A percentile compares a stretch with the other conserved stretches of the same genome.
Evolutionary conservation across 2,329 filamentous ascomycete species (phyloP).

Genomic region (Tolypocladium guangdongense): DNA sequence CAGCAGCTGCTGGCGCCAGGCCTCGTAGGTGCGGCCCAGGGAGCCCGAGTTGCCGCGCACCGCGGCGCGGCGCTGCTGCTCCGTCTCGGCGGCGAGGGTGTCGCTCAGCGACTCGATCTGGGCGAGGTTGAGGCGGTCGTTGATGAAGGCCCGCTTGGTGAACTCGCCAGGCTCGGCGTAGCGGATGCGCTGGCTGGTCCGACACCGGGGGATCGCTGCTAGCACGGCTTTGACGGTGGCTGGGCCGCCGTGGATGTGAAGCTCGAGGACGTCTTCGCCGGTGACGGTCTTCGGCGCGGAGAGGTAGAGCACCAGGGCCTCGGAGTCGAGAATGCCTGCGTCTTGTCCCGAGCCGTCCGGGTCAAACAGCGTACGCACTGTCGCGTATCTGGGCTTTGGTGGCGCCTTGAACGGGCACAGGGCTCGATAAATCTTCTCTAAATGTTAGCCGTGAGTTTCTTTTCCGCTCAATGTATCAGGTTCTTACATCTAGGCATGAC

Average conservation of each 20-base stretch:
- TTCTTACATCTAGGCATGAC: conserved; percentile 52
- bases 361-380: conserved; percentile 63
- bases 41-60: conserved; percentile 64
- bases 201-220: conserved; percentile 55
- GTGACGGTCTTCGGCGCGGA: conserved; percentile 74
- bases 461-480: conserved; percentile 7
- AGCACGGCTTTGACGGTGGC: conserved; percentile 85
- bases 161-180: conserved; percentile 96
- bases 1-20: conserved; percentile 67
- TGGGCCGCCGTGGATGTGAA: conserved; percentile 87
- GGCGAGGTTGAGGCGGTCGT: conserved; percentile 72
- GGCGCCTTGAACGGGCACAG: conserved; percentile 36
- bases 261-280: conserved; percentile 82
- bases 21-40: conserved; percentile 67
- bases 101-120: conserved; percentile 64
- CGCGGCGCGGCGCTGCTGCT: conserved; percentile 82
- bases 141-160: conserved; percentile 82
- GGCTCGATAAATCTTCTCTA: conserved; percentile 35
- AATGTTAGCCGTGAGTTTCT: neutral
- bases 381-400: conserved; percentile 47
- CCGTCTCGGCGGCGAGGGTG: conserved; percentile 61
- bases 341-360: conserved; percentile 14
- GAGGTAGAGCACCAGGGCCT: conserved; percentile 74
- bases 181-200: conserved; percentile 39
- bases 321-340: conserved; percentile 59